Base-by-base conservation (phyloP, 2,329 filamentous ascomycete species). In the Pezicula rhizophila region DNA sequence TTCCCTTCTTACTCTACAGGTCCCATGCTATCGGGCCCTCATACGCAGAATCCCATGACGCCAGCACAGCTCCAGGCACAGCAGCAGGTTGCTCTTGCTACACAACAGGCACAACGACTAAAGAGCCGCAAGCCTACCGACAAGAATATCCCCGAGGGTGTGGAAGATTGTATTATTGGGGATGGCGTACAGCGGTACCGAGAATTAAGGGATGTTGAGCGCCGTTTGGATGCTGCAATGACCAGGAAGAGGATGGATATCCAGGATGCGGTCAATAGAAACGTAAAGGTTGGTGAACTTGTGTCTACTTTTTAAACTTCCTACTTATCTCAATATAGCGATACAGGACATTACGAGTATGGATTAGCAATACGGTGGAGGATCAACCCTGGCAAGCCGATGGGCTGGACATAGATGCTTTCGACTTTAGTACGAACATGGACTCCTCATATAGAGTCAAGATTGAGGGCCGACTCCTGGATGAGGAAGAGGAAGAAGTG, bases 301-400 rank as follows among this genome's bases (percentile, higher is more conserved):
- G 5, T 23, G 4, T 18, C n/a, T n/a, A 42, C 8, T 34, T 12
- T 10, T 33, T 28, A 48, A 17, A 35, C 7, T 17, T 39, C 7
- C 14, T 14, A 37, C 54, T 61, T 40, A 63, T 34, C 31, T 37
- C 40, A 25, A 5, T 45, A 18, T 48, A 89, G 79, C 81, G 87
- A 57, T 86, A 85, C 67, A 87, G 85, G 63, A 95, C 89, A 2
- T 75, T 99, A 68, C 86, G 92, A 53, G 80, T 99, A 55, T 97
- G 90, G 90, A 84, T 99, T 61, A 91, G 84, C 61, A 99, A 99
- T 68, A 96, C 90, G 1, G 89, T 85, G 31, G 89, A 96, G 67
- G 89, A 93, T 63, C 93, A 99, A 70, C 84, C 87, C 28, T 97
- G 93, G 93, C 93, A 99, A 69, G 78, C 76, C 35, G 80, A 76